Conservation (phyloP, 2,329 filamentous ascomycete genomes). For the Aureobasidium lini region DNA sequence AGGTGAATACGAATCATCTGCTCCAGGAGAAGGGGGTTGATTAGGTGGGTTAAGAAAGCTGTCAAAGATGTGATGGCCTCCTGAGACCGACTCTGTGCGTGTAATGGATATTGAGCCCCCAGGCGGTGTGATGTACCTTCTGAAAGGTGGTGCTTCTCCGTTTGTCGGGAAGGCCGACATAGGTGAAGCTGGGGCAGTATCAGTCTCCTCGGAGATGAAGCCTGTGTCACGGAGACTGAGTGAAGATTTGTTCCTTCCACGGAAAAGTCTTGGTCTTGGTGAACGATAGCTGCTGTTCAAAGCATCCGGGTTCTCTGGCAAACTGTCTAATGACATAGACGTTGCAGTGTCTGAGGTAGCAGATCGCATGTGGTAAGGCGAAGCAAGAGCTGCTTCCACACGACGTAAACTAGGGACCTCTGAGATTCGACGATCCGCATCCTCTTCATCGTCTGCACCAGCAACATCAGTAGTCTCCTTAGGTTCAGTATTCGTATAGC, state of each 20-base stretch:
- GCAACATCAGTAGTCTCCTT: neutral
- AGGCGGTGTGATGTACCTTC: slow-evolving; percentile 4
- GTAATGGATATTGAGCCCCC: neutral
- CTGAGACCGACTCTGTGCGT: slow-evolving; percentile 37
- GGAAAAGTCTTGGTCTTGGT: slow-evolving; percentile 27
- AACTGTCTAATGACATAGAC: slow-evolving; percentile 15
- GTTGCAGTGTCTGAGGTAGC: slow-evolving; percentile 16
- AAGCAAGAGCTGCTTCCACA: slow-evolving; percentile 9
- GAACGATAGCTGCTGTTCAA: slow-evolving; percentile 6
- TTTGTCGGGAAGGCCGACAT: slow-evolving; percentile 13
- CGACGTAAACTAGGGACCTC: slow-evolving; percentile 14
- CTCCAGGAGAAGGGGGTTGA: slow-evolving; percentile 24
- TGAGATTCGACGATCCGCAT: slow-evolving; percentile 10
- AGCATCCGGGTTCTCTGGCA: slow-evolving; percentile 9
- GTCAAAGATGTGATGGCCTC: slow-evolving; percentile 76
- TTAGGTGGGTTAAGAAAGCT: slow-evolving; percentile 29
- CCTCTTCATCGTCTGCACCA: neutral
- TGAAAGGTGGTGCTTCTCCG: slow-evolving; percentile 1
- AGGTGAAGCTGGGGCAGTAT: slow-evolving; percentile 14
- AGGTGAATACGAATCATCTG: slow-evolving; percentile 51
- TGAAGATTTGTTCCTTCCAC: slow-evolving; percentile 43
- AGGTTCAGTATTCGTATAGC: slow-evolving; percentile 5
- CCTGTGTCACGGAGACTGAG: slow-evolving; percentile 65
- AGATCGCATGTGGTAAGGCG: slow-evolving; percentile 14
- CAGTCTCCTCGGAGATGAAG: slow-evolving; percentile 24